These are phyloP conservation scores for Murraya koenigii DNA, from an alignment of 345 rosid genomes.

Conservation along the genomic window DNA sequence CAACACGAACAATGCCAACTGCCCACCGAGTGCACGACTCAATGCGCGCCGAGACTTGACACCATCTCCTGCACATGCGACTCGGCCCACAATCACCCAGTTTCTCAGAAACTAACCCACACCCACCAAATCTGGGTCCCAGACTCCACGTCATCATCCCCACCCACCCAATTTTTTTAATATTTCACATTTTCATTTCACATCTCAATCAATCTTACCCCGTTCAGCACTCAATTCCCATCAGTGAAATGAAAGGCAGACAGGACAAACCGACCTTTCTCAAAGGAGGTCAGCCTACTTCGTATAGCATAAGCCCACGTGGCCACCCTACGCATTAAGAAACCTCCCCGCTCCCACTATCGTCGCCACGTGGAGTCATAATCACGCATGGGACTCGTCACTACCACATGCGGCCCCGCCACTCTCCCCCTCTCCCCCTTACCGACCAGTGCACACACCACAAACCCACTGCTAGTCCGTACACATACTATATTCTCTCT, in stretches of 20 bases:
- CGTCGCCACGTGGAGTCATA: conserved; percentile 44
- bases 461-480: conserved; percentile 18
- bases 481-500: conserved; percentile 16
- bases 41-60: background rate
- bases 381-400: conserved; percentile 46
- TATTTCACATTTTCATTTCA: background rate
- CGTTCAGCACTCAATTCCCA: conserved; percentile 7
- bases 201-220: conserved; percentile 14
- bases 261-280: conserved; percentile 34
- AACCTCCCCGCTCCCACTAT: background rate
- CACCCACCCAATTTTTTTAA: conserved; percentile 18
- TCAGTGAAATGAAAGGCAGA: background rate
- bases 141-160: no score
- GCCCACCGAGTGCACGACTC: conserved; percentile 8
- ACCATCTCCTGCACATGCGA: conserved; percentile 33
- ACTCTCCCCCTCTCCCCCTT: conserved; percentile 14
- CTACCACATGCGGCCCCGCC: conserved; percentile 27
- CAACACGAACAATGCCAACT: background rate
- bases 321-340: conserved; percentile 11
- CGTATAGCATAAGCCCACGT: conserved; percentile 23
- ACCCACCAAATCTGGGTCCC: no score
- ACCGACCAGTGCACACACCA: conserved; percentile 13
- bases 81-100: conserved; percentile 16
- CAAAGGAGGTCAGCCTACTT: background rate
- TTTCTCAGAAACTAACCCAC: conserved; percentile 4